Percentiles rank a stretch among this genome's conserved stretches.
phyloP scores from a whole-genome alignment of 83 land plant species.

The Larix sibirica region DNA sequence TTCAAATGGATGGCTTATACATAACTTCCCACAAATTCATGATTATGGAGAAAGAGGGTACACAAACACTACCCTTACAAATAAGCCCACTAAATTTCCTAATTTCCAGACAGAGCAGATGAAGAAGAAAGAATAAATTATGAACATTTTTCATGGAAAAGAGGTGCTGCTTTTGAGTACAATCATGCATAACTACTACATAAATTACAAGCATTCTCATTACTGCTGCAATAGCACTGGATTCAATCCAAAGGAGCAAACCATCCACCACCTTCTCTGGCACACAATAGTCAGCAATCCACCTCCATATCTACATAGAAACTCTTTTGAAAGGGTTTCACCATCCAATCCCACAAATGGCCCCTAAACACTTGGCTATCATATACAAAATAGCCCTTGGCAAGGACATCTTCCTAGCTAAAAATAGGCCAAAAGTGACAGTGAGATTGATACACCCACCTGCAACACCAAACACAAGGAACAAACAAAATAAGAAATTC shows the following conservation, averaged over 20 bases:
- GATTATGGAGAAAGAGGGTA: background rate
- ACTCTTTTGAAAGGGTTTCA: slow-evolving; percentile 41
- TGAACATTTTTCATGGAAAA: background rate
- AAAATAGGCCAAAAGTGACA: slow-evolving; percentile 49
- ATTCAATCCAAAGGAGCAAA: no score
- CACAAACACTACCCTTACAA: slow-evolving; percentile 4
- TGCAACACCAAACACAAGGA: slow-evolving; percentile 13
- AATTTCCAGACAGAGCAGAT: background rate
- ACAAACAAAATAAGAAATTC: background rate
- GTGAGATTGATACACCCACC: slow-evolving; percentile 66
- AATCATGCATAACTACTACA: no score
- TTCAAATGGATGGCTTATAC: slow-evolving; percentile 7
- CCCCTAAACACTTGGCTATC: slow-evolving; percentile 49
- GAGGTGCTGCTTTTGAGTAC: no score
- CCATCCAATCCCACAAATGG: slow-evolving; percentile 53
- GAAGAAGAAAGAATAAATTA: background rate
- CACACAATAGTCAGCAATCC: slow-evolving; percentile 2
- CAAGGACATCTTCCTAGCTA: slow-evolving; percentile 60
- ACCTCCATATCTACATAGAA: slow-evolving; percentile 29
- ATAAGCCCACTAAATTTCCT: background rate
- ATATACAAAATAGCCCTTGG: slow-evolving; percentile 56
- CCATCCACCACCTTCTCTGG: no score
- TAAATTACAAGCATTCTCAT: no score
- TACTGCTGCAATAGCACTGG: no score
- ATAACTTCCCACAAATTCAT: slow-evolving; percentile 2